Base-by-base conservation (phyloP, 352 stramenopile species). In the Pelagophyceae sp. region DNA sequence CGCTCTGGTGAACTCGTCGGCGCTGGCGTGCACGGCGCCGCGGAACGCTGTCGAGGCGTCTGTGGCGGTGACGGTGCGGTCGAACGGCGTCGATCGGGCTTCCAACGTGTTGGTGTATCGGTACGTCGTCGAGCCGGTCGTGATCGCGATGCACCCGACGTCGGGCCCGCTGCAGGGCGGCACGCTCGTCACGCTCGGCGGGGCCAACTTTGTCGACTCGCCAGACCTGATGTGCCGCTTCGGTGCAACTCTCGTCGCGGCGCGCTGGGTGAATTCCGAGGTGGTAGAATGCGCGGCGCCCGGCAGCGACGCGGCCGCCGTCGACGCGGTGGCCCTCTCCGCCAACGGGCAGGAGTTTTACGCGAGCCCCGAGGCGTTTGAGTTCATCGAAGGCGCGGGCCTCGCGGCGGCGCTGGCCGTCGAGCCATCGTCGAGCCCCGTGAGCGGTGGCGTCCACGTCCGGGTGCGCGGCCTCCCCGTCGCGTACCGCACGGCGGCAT, bases 201-300 rank as follows among this genome's bases (percentile, higher is more conserved):
- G 61, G n/a, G n/a, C 25, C n/a, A 17, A 40, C 61, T 71, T 71
- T 29, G n/a, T 40, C 29, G 61, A 71, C 61, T 71, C 77, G n/a
- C 78, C 76, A 31, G 82, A 86, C 35, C 69, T 58, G 1, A 15
- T 1, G 19, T 91, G 87, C 80, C 45, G 74, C 33, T 91, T 91
- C 82, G 85, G 82, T 32, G 51, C 72, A 0, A 0, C n/a, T 0
- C 23, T 31, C 23, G 38, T 72, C 58, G 29, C 50, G 72, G 50
- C 58, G 20, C 40, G 3, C 23, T 54, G 31, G 29, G 5, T 77
- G 11, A 50, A 23, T 33, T 27, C 50, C 17, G 72, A 6, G 27
- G 23, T 23, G 6, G 27, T 77, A 20, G 33, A 71, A n/a, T 77
- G 72, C n/a, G 58, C 35, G 29, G 17, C n/a, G 58, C 72, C 45